Evolutionary conservation across 345 rosid genomes (phyloP).

Genomic region (Gossypium arboreum): DNA sequence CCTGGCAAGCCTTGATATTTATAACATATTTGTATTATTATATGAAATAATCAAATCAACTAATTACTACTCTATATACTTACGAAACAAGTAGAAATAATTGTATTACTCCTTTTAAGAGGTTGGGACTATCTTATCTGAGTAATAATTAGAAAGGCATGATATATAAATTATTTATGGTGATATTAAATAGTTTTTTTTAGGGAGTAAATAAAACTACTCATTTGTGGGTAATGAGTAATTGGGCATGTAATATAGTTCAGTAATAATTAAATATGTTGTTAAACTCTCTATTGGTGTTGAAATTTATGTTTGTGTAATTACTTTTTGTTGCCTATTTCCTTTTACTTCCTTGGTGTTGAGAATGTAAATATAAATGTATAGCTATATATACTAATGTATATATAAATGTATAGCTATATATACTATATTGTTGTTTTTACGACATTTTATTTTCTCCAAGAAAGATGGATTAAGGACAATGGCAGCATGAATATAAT

Average conservation of each 20-base stretch:
- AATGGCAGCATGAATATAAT: no score
- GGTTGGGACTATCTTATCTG: background rate
- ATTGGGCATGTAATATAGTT: background rate
- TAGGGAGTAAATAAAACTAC: background rate
- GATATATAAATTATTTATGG: background rate
- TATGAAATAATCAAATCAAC: no score
- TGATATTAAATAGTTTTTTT: background rate
- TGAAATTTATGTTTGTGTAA: background rate
- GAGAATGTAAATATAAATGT: background rate
- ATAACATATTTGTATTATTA: background rate
- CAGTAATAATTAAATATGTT: background rate
- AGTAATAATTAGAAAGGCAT: background rate
- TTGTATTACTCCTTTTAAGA: background rate
- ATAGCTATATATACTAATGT: background rate
- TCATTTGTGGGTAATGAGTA: background rate
- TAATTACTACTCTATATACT: background rate
- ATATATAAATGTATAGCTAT: background rate
- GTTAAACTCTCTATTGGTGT: background rate
- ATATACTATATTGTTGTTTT: background rate
- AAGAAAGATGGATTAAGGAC: background rate
- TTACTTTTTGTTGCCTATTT: background rate
- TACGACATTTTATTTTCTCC: background rate
- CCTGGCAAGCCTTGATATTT: conserved; percentile 27
- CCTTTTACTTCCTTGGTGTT: background rate
- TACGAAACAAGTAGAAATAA: background rate